Percentiles rank a stretch among this genome's conserved stretches.
These are phyloP conservation scores for Styphnolobium japonicum DNA, from an alignment of 306 rosid species.

Conservation along the genomic window DNA sequence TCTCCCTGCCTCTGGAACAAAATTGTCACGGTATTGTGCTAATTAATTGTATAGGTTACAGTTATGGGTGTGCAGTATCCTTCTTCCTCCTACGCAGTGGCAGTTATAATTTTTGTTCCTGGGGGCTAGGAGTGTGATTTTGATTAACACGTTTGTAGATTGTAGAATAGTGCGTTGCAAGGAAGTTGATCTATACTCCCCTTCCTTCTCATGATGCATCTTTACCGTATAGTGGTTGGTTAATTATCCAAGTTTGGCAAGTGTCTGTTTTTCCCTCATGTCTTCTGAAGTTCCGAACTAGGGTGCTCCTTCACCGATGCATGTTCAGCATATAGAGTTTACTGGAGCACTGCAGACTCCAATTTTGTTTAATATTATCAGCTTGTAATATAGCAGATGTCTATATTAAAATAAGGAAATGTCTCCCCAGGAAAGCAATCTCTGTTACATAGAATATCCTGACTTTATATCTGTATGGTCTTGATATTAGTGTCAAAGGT, in stretches of 20 bases:
- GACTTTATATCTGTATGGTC: neutral
- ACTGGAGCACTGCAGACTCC: neutral
- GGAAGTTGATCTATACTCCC: neutral
- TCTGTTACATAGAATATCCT: neutral
- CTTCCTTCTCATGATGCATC: neutral
- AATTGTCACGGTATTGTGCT: conserved; percentile 45
- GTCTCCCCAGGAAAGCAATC: neutral
- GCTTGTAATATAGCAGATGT: neutral
- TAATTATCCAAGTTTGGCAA: too few relatives aligned
- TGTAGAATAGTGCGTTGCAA: neutral
- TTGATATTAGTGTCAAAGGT: neutral
- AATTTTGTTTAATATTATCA: neutral
- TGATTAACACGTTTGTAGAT: neutral
- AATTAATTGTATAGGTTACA: neutral
- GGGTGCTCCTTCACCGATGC: neutral
- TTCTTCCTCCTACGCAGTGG: neutral
- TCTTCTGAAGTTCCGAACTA: too few relatives aligned
- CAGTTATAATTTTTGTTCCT: neutral
- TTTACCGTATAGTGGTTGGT: neutral
- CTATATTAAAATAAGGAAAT: neutral
- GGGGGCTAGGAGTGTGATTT: neutral
- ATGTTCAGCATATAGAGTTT: neutral
- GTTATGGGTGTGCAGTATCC: neutral
- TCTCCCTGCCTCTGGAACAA: conserved; percentile 59
- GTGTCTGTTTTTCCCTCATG: neutral